Base-by-base conservation (phyloP, 495 filamentous ascomycete species). In the Bombardia bombarda region DNA sequence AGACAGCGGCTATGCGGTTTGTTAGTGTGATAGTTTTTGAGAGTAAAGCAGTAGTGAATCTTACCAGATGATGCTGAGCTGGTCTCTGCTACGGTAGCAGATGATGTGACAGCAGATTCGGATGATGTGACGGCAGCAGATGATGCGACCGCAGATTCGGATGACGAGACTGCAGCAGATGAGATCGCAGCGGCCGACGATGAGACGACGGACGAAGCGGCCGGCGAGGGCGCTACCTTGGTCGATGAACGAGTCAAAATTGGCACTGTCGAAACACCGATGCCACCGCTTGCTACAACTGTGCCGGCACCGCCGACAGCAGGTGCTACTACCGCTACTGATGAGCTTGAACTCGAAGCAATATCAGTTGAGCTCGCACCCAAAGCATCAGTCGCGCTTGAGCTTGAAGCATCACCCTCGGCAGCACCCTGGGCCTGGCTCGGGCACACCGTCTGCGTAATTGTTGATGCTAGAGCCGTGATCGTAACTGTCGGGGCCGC, bases 381-480 rank as follows among this genome's bases (percentile, higher is more conserved):
- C 7, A 20, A 13, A 5, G 17, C 23, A 13, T 14, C 26, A 26
- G 20, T 7, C 35, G 4, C 35, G n/a, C n/a, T n/a, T n/a, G n/a
- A n/a, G n/a, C n/a, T n/a, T n/a, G n/a, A n/a, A n/a, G n/a, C n/a
- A n/a, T n/a, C 43, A 21, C 37, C 42, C 20, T 32, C 34, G 40
- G 40, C 47, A 30, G 43, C 57, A 18, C 39, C 48, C 16, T 49
- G 21, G 26, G 46, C 53, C 22, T 47, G 38, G 5, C 47, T 46
- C 3, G 48, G 43, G 36, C 44, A 57, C 14, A 58, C 43, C 1
- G 51, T 57, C 38, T 60, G 56, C 20, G 68, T 70, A 14, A 68
- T 45, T n/a, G 65, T 69, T 7, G 55, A 55, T 12, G 62, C 60
- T 16, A 65, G 49, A 1, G 62, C 65, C 3, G 66, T 70, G 45